These are phyloP conservation scores for Dendrobium chrysotoxum DNA, from an alignment of 106 monocot species.

Conservation along the genomic window DNA sequence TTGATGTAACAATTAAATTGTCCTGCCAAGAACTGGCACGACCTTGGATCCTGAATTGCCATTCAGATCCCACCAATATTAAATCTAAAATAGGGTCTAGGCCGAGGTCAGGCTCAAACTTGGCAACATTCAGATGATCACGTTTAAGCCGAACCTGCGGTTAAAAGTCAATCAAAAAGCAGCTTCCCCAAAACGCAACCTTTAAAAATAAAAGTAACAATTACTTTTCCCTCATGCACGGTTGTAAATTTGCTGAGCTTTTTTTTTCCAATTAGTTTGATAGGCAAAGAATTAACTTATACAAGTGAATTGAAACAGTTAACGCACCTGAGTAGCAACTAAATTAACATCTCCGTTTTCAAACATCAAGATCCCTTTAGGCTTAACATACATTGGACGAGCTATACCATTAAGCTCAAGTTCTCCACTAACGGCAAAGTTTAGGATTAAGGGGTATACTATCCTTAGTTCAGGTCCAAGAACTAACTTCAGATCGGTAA, in stretches of 20 bases:
- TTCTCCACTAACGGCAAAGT: slow-evolving; percentile 97
- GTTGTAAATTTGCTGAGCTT: not conserved
- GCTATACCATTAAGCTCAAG: slow-evolving; percentile 91
- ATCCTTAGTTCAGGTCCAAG: slow-evolving; percentile 97
- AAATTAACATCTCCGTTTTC: slow-evolving; percentile 98
- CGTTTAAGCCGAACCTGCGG: slow-evolving; percentile 89
- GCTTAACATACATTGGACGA: slow-evolving; percentile 73
- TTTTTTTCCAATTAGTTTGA: not conserved
- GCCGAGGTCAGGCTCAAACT: slow-evolving; percentile 96
- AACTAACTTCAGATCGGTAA: slow-evolving; percentile 65
- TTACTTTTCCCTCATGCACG: not conserved
- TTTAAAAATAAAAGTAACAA: not conserved
- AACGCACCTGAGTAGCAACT: slow-evolving; percentile 88
- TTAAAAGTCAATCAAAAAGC: slow-evolving; percentile 4
- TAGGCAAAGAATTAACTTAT: not conserved
- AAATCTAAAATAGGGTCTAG: slow-evolving; percentile 92
- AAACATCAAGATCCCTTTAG: slow-evolving; percentile 84
- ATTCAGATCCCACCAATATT: slow-evolving; percentile 89
- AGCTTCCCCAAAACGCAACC: not conserved
- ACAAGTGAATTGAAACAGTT: not conserved
- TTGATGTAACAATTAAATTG: slow-evolving; percentile 83
- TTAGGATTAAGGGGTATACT: slow-evolving; percentile 92
- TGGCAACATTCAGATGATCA: slow-evolving; percentile 88
- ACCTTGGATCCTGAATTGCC: slow-evolving; percentile 97
- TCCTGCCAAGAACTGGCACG: slow-evolving; percentile 95